Base-by-base conservation (phyloP, 2,329 filamentous ascomycete species). In the Podosphaera aphanis region DNA sequence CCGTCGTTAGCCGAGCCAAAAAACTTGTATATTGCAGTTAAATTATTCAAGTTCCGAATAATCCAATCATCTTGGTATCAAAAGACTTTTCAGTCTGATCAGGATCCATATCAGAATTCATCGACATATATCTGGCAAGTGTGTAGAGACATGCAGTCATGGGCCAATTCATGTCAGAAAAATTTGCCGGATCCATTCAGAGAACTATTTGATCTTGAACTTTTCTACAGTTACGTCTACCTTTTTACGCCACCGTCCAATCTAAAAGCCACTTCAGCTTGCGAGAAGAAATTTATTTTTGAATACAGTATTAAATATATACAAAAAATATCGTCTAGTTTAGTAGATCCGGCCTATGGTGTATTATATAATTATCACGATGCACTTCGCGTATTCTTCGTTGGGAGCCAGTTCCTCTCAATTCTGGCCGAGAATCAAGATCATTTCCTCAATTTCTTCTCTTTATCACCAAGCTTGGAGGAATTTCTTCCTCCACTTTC, bases 1-100 rank as follows among this genome's bases (percentile, higher is more conserved):
- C 63, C 67, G 39, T 23, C 10, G 15, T 15, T 39, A 37, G 56
- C 58, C 54, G 65, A 58, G 48, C 69, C 59, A 52, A 68, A 63
- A 54, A 69, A 61, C 1, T 71, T 79, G 29, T 76, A 82, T 47
- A 73, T 82, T 4, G 84, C 85, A 0, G 66, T 84, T 10, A 70
- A 85, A 16, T 64, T 93, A 1, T 88, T 93, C 58, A 77, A 79
- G 54, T 73, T 95, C 7, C 79, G 88, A n/a, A 73, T 79, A 48
- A 73, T 83, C 5, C 80, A 95, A 59, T 95, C 90, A 0, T 71
- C 71, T 43, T 93, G 84, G 74, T 95, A 95, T 55, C 85, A 92
- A 56, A 74, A 79, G 19, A 72, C 94, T 2, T 90, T 90, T 57
- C 83, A 90, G 56, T 81, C 77, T 16, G 79, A 81, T 8, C n/a